A percentile compares a stretch with the other conserved stretches of the same genome.
Conservation (phyloP, 2,329 filamentous ascomycete species). For the Mycosphaerella sp. region DNA sequence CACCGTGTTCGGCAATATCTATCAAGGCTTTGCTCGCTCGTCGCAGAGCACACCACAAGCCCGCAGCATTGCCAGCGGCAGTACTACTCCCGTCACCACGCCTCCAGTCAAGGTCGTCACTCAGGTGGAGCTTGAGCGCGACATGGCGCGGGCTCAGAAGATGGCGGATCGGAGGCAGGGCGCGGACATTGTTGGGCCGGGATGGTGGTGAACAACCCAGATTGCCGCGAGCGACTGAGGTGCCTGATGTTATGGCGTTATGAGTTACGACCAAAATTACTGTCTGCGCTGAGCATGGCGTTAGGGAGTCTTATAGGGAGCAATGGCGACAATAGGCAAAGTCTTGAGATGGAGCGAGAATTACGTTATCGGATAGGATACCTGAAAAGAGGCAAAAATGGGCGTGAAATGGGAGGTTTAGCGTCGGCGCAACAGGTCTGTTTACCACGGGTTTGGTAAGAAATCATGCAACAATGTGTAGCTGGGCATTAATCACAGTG, state of each 20-base stretch:
- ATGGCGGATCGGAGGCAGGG: slow-evolving; percentile 21
- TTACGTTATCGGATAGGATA: neutral
- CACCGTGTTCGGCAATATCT: slow-evolving; percentile 29
- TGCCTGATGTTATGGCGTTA: slow-evolving; percentile 1
- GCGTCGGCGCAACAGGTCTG: neutral
- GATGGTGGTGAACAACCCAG: slow-evolving; percentile 14
- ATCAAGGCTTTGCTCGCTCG: slow-evolving; percentile 22
- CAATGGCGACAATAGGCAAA: neutral
- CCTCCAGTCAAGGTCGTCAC: slow-evolving; percentile 22
- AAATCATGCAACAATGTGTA: neutral
- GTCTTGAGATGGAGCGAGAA: neutral
- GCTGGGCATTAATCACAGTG: neutral
- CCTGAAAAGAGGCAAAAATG: neutral
- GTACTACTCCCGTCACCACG: slow-evolving; percentile 17
- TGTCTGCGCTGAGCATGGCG: neutral
- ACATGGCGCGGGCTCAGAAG: slow-evolving; percentile 14
- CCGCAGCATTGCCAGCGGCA: slow-evolving; percentile 11
- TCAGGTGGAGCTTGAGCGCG: slow-evolving; percentile 25
- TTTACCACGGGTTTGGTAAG: neutral
- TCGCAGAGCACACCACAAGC: slow-evolving; percentile 6
- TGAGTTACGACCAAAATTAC: neutral
- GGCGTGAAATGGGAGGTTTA: neutral
- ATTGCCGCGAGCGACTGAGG: neutral
- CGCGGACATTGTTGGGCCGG: slow-evolving; percentile 26
- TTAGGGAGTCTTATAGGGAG: neutral